phyloP scores from a whole-genome alignment of 805 yeast genomes.

The Wickerhamomyces strasburgensis region DNA sequence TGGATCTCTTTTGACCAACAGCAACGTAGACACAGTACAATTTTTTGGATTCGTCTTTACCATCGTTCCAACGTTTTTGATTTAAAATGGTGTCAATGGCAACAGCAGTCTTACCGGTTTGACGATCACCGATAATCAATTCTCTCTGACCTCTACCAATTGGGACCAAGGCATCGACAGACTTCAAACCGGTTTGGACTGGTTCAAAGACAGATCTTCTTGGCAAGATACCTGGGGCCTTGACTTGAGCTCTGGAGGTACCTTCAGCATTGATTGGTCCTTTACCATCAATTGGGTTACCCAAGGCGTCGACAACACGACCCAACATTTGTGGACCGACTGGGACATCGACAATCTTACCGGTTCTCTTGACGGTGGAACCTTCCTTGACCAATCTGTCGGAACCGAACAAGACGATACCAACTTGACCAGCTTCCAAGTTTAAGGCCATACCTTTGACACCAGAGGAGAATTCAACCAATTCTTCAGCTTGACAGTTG shows the following conservation, averaged over 20 bases:
- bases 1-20: slow-evolving; percentile 99
- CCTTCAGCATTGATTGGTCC: slow-evolving; percentile 90
- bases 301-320: slow-evolving; percentile 99
- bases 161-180: slow-evolving; percentile 99
- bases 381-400: slow-evolving; percentile 99
- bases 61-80: slow-evolving; percentile 98
- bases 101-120: slow-evolving; percentile 99
- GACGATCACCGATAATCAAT: slow-evolving; percentile 99
- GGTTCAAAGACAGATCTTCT: slow-evolving; percentile 98
- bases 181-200: slow-evolving; percentile 99
- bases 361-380: slow-evolving; percentile 99
- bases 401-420: slow-evolving; percentile 99
- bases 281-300: slow-evolving; percentile 99
- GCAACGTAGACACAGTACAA: slow-evolving; percentile 99
- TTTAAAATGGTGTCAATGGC: slow-evolving; percentile 97
- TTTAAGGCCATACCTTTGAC: slow-evolving; percentile 99
- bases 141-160: slow-evolving; percentile 99
- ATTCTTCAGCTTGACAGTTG: slow-evolving; percentile 99
- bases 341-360: slow-evolving; percentile 98
- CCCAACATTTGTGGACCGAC: slow-evolving; percentile 98
- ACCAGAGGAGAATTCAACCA: slow-evolving; percentile 98
- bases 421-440: slow-evolving; percentile 99
- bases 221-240: slow-evolving; percentile 99
- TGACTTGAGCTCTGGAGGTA: slow-evolving; percentile 93
- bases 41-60: slow-evolving; percentile 93